A percentile compares a stretch with the other conserved stretches of the same genome.
Conservation (phyloP, 192 early-diverging fungal genomes). For the Coemansia sp. region DNA sequence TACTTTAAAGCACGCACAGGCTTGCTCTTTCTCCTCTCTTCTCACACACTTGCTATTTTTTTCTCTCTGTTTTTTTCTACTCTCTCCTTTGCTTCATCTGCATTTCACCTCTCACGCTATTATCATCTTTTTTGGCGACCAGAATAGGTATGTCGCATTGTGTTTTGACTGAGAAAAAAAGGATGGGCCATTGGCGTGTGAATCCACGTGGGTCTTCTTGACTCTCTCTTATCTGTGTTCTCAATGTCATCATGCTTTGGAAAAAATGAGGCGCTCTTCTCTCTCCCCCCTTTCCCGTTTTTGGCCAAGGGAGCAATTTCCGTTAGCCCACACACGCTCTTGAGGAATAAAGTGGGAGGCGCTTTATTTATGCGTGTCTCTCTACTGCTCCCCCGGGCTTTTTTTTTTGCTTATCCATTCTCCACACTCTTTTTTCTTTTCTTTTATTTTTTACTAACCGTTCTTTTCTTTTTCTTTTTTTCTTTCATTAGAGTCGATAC, state of each 20-base stretch:
- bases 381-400: conserved; percentile 3
- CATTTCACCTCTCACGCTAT: conserved; percentile 1
- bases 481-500: not conserved
- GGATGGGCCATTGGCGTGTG: not conserved
- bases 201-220: not conserved
- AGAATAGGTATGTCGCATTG: conserved; percentile 3
- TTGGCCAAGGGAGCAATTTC: conserved; percentile 11
- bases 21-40: not conserved
- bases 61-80: no score
- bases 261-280: not conserved
- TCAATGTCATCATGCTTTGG: conserved; percentile 4
- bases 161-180: not conserved
- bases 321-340: no score
- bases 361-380: not conserved
- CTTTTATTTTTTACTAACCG: conserved; percentile 1
- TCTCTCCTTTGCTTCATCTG: not conserved
- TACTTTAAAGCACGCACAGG: not conserved
- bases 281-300: not conserved
- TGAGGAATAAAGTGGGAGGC: not conserved
- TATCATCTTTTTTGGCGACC: not conserved
- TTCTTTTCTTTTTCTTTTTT: not conserved
- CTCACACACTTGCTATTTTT: not conserved
- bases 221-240: conserved; percentile 8
- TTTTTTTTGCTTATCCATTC: conserved; percentile 2
- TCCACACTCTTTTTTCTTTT: not conserved